These are phyloP conservation scores for Bacterosira constricta DNA, from an alignment of 108 stramenopile genomes.

Conservation along the genomic window DNA sequence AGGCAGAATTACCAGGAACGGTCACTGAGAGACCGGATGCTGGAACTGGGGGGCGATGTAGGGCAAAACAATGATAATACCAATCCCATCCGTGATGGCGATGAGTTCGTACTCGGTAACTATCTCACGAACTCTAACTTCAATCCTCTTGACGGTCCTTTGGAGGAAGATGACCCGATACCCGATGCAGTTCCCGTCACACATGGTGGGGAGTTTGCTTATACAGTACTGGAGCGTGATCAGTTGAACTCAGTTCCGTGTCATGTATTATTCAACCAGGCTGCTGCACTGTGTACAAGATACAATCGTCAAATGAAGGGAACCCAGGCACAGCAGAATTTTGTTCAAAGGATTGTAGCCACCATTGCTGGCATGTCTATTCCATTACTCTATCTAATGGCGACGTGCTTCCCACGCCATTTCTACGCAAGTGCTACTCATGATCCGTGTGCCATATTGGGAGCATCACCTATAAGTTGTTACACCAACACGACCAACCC, in stretches of 20 bases:
- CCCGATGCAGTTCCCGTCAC: too few relatives aligned
- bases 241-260: not conserved
- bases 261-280: constrained; percentile 19
- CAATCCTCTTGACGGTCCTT: too few relatives aligned
- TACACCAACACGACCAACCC: not conserved
- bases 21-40: too few relatives aligned
- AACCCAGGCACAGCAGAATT: constrained; percentile 5
- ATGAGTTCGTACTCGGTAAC: too few relatives aligned
- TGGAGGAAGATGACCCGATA: too few relatives aligned
- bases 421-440: not conserved
- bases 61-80: too few relatives aligned
- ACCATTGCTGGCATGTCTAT: not conserved
- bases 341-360: constrained; percentile 10
- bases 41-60: too few relatives aligned
- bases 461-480: constrained; percentile 10
- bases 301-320: constrained; percentile 7
- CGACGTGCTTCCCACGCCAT: constrained; percentile 1
- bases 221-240: not conserved
- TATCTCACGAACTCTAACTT: too few relatives aligned
- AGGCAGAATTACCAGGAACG: too few relatives aligned
- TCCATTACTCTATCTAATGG: constrained; percentile 3
- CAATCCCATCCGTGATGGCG: too few relatives aligned
- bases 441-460: constrained; percentile 10
- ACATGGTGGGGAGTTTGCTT: not conserved
- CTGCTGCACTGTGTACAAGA: constrained; percentile 1